Percentiles rank a stretch among this genome's conserved stretches.
These are phyloP conservation scores for Coccinonectria pachysandricola DNA, from an alignment of 2,329 filamentous ascomycete species.

Conservation along the genomic window DNA sequence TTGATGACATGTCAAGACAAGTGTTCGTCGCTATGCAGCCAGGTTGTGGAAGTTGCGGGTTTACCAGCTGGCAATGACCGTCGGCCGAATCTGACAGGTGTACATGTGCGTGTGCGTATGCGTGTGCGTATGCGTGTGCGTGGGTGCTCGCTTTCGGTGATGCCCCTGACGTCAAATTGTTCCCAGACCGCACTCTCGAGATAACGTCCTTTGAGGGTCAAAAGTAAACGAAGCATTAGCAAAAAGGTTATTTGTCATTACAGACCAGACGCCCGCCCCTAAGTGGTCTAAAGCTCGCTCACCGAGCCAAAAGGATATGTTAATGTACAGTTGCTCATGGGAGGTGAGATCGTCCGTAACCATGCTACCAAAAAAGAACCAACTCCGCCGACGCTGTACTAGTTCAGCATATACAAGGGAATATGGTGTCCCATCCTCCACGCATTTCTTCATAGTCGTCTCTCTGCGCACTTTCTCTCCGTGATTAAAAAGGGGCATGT, in stretches of 20 bases:
- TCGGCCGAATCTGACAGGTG: too few relatives aligned
- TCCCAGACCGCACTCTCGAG: too few relatives aligned
- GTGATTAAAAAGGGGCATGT: slow-evolving; percentile 14
- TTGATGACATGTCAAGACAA: too few relatives aligned
- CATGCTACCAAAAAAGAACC: slow-evolving; percentile 27
- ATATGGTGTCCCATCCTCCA: slow-evolving; percentile 7
- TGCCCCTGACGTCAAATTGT: too few relatives aligned
- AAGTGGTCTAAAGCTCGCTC: slow-evolving; percentile 37
- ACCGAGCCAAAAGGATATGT: slow-evolving; percentile 28
- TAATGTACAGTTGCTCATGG: slow-evolving; percentile 42
- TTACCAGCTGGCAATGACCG: too few relatives aligned
- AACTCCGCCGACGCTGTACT: slow-evolving; percentile 20
- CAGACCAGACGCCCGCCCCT: slow-evolving; percentile 25
- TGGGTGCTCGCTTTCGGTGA: too few relatives aligned
- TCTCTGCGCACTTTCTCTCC: slow-evolving; percentile 4
- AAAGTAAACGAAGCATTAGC: too few relatives aligned
- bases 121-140: too few relatives aligned
- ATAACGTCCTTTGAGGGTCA: slow-evolving; percentile 2
- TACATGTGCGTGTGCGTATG: too few relatives aligned
- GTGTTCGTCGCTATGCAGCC: too few relatives aligned
- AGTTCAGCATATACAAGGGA: slow-evolving; percentile 23
- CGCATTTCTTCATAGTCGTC: slow-evolving; percentile 3
- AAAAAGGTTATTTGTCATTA: slow-evolving; percentile 22
- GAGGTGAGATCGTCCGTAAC: slow-evolving; percentile 44
- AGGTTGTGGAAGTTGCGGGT: too few relatives aligned